phyloP scores from a whole-genome alignment of 2,329 filamentous ascomycete genomes.

The Microthyrium microscopicum region DNA sequence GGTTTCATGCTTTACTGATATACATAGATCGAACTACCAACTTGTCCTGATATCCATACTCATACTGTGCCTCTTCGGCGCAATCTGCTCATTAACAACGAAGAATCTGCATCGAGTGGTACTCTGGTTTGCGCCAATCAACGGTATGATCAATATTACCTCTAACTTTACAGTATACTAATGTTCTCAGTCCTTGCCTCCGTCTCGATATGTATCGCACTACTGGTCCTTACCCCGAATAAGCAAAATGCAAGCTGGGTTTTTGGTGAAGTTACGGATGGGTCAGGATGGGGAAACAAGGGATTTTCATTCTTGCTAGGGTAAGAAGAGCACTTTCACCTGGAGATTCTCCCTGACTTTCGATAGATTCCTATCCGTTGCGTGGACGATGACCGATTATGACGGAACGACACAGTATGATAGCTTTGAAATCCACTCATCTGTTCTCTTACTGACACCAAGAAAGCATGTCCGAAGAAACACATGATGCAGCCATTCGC shows the following conservation, averaged over 20 bases:
- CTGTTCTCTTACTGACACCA: constrained; percentile 12
- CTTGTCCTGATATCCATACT: constrained; percentile 42
- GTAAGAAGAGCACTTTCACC: constrained; percentile 18
- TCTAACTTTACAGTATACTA: neutral
- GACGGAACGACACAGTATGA: constrained; percentile 47
- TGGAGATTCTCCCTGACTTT: constrained; percentile 18
- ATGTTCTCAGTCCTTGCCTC: constrained; percentile 35
- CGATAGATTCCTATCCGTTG: constrained; percentile 34
- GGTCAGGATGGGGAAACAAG: constrained; percentile 45
- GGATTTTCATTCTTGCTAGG: constrained; percentile 46
- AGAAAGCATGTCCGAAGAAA: constrained; percentile 47
- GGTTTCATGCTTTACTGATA: neutral
- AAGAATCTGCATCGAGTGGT: constrained; percentile 42
- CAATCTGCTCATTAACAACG: constrained; percentile 47
- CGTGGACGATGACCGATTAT: constrained; percentile 54
- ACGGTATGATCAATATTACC: constrained; percentile 25
- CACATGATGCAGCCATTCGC: constrained; percentile 42
- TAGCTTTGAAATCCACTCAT: constrained; percentile 11
- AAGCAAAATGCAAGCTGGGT: constrained; percentile 43
- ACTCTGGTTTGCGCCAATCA: constrained; percentile 50
- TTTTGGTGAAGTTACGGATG: constrained; percentile 43
- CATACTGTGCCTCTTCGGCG: constrained; percentile 37
- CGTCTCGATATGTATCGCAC: constrained; percentile 40
- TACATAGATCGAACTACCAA: constrained; percentile 36
- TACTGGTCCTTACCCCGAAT: constrained; percentile 41